These are phyloP conservation scores for Ophiostoma tasmaniense DNA, from an alignment of 2,329 filamentous ascomycete genomes.

Conservation along the genomic window DNA sequence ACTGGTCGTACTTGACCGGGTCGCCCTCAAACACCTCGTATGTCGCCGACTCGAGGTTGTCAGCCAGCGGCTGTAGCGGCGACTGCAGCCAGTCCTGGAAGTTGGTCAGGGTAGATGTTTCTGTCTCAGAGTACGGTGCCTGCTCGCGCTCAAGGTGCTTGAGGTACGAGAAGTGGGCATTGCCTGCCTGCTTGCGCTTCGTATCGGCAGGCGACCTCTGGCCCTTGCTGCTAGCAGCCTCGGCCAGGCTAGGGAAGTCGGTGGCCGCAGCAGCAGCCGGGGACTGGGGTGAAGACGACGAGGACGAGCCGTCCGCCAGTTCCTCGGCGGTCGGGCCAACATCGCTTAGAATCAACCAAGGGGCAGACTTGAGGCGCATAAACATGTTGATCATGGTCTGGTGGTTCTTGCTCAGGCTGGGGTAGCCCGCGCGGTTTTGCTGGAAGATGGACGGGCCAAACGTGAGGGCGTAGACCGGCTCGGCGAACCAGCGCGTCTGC, in stretches of 20 bases:
- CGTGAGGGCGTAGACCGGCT: slow-evolving; percentile 56
- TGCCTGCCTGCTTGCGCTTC: slow-evolving; percentile 35
- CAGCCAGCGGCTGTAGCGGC: slow-evolving; percentile 84
- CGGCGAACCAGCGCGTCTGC: slow-evolving; percentile 60
- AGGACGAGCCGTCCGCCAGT: slow-evolving; percentile 22
- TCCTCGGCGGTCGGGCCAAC: slow-evolving; percentile 41
- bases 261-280: neutral
- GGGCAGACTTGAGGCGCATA: slow-evolving; percentile 55
- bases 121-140: slow-evolving; percentile 46
- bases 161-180: slow-evolving; percentile 63
- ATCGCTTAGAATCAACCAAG: slow-evolving; percentile 57
- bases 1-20: slow-evolving; percentile 95
- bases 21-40: slow-evolving; percentile 99
- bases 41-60: slow-evolving; percentile 93
- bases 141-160: slow-evolving; percentile 78
- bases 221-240: slow-evolving; percentile 42
- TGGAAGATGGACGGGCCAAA: slow-evolving; percentile 48
- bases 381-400: slow-evolving; percentile 53
- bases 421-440: slow-evolving; percentile 51
- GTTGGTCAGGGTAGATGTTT: slow-evolving; percentile 44
- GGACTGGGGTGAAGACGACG: slow-evolving; percentile 18
- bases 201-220: slow-evolving; percentile 28
- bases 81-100: slow-evolving; percentile 94
- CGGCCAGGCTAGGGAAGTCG: slow-evolving; percentile 62
- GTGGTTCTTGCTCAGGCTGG: slow-evolving; percentile 52